Percentiles rank a stretch among this genome's conserved stretches.
phyloP scores from a whole-genome alignment of 2,329 filamentous ascomycete genomes.

The Talaromyces islandicus region DNA sequence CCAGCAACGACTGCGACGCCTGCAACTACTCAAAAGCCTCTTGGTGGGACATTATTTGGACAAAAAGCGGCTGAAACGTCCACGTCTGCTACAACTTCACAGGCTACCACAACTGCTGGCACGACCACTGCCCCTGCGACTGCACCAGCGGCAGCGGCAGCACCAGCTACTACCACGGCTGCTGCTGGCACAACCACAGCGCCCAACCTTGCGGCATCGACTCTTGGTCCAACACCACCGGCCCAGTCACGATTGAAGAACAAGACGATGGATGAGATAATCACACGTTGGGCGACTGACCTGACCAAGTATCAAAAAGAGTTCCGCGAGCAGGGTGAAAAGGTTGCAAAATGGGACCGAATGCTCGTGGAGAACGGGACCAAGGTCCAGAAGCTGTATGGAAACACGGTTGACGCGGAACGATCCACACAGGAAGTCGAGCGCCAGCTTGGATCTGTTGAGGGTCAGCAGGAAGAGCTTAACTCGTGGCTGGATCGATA shows the following conservation, averaged over 20 bases:
- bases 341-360: slow-evolving; percentile 86
- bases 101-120: slow-evolving; percentile 17
- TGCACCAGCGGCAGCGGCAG: slow-evolving; percentile 20
- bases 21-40: slow-evolving; percentile 16
- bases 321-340: slow-evolving; percentile 82
- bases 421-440: slow-evolving; percentile 90
- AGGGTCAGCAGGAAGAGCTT: slow-evolving; percentile 88
- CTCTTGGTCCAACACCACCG: slow-evolving; percentile 72
- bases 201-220: slow-evolving; percentile 61
- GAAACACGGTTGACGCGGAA: slow-evolving; percentile 89
- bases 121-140: slow-evolving; percentile 21
- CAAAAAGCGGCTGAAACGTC: slow-evolving; percentile 11
- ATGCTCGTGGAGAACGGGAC: slow-evolving; percentile 88
- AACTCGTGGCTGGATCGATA: slow-evolving; percentile 84
- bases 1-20: slow-evolving; percentile 13
- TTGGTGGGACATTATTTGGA: slow-evolving; percentile 8
- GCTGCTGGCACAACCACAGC: slow-evolving; percentile 23
- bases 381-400: slow-evolving; percentile 89
- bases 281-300: slow-evolving; percentile 93
- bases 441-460: slow-evolving; percentile 79
- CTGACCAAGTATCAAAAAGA: slow-evolving; percentile 94
- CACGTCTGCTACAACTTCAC: slow-evolving; percentile 22
- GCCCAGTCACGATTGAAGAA: slow-evolving; percentile 84
- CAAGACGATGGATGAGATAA: slow-evolving; percentile 98
- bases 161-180: slow-evolving; percentile 25